Conservation (phyloP, 208 protist genomes). For the Acanthamoeba pearcei region DNA sequence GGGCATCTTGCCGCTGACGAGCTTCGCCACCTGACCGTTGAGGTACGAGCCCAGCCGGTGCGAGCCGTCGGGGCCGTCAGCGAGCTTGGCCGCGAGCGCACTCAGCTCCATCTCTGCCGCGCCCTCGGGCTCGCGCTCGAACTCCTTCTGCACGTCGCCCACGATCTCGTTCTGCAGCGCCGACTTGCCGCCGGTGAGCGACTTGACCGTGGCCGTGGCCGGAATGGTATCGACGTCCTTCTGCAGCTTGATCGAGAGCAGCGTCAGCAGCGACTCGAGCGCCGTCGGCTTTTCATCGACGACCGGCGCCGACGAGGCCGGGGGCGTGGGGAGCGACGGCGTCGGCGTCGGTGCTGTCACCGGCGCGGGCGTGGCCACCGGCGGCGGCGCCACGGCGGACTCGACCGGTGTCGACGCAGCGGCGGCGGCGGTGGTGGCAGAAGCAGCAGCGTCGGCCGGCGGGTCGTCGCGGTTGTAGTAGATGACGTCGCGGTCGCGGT, state of each 20-base stretch:
- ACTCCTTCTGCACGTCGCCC: constrained; percentile 85
- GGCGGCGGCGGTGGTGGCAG: too few species aligned
- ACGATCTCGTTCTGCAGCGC: constrained; percentile 87
- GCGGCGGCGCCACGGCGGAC: not conserved
- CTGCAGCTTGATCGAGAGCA: constrained; percentile 81
- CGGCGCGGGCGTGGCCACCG: not conserved
- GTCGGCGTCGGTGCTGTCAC: constrained; percentile 14
- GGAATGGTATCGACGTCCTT: constrained; percentile 77
- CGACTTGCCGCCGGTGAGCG: constrained; percentile 84
- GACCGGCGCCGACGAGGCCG: constrained; percentile 41
- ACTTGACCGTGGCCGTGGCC: constrained; percentile 81
- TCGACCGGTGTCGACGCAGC: not conserved
- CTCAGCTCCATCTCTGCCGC: constrained; percentile 74
- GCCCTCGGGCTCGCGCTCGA: constrained; percentile 73
- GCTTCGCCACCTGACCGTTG: constrained; percentile 75
- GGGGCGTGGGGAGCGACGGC: constrained; percentile 25
- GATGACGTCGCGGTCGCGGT: constrained; percentile 73
- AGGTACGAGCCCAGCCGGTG: constrained; percentile 66
- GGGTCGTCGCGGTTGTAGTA: constrained; percentile 73
- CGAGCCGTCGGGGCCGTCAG: constrained; percentile 49
- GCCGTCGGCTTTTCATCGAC: constrained; percentile 70
- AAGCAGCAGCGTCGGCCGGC: not conserved
- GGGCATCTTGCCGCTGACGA: constrained; percentile 83
- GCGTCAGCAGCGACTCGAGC: constrained; percentile 64
- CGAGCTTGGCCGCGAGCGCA: constrained; percentile 31